Base-by-base conservation (phyloP, 1,139 yeast genomes). In the Suhomyces maxii region DNA sequence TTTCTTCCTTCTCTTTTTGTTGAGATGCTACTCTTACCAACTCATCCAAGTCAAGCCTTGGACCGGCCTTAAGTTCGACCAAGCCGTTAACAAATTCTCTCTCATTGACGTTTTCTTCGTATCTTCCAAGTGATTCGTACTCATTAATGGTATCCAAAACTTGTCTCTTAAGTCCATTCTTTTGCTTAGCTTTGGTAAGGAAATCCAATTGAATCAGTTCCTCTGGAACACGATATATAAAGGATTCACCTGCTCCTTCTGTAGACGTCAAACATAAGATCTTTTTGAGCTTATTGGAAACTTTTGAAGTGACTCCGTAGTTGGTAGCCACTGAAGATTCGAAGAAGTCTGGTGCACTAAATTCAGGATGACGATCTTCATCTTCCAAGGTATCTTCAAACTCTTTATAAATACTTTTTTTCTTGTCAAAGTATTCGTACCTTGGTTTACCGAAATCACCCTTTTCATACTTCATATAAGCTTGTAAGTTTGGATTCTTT, bases 141-240 rank as follows among this genome's bases (percentile, higher is more conserved):
- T 54, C 53, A 14, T 50, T 44, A 33, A 76, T 53, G 13, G 57
- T 54, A 8, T 59, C 53, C 14, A 76, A 39, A 3, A 73, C 53
- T 3, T 52, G 51, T 8, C 61, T 46, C 45, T 71, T 73, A 12
- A 61, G 54, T 9, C 51, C 45, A 31, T 59, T 55, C 26, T 47
- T 45, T 53, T 60, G 57, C 44, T 71, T 76, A 1, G 68, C 66
- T 36, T 68, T 73, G 40, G 81, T 81, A 34, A 88, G 64, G 60
- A 93, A 93, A 62, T 91, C 96, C 31, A 90, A 66, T 40, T 86
- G 67, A 5, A 93, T 75, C 57, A 89, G 86, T 40, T 76, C 76
- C 54, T 89, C 96, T 0, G 90, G 88, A 2, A 90, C 58, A 48
- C 86, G 69, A 61, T 83, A 86, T 1, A 86, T 73, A 43, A 80